These are phyloP conservation scores for Hypoxylon lenormandii DNA, from an alignment of 495 filamentous ascomycete genomes.

Conservation along the genomic window DNA sequence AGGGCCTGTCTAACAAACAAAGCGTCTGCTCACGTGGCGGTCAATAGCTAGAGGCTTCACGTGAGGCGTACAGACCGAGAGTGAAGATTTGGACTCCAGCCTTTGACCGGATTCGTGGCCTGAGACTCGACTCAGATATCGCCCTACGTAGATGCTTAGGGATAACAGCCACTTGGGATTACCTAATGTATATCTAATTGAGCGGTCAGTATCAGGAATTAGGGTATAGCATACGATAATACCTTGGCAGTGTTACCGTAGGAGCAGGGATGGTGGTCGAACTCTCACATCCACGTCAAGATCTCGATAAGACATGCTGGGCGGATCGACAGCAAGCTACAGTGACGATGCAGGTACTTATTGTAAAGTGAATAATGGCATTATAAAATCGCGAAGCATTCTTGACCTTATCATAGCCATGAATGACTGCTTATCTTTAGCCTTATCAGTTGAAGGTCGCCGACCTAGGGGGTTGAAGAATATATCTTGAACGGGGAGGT, in stretches of 20 bases:
- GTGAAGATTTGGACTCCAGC: slow-evolving; percentile 2
- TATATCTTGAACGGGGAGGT: no score
- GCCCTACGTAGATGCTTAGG: slow-evolving; percentile 4
- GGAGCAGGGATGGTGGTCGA: slow-evolving; percentile 9
- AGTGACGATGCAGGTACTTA: no score
- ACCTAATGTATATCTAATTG: not conserved
- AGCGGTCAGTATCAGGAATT: not conserved
- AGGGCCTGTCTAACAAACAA: slow-evolving; percentile 9
- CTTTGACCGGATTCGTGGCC: slow-evolving; percentile 17
- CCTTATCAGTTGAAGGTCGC: slow-evolving; percentile 6
- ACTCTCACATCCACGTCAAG: not conserved
- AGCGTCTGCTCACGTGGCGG: slow-evolving; percentile 1
- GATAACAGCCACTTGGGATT: not conserved
- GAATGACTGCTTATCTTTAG: not conserved
- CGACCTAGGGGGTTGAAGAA: slow-evolving; percentile 16
- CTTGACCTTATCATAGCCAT: no score
- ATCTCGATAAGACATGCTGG: slow-evolving; percentile 20
- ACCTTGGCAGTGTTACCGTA: slow-evolving; percentile 10
- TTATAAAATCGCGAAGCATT: no score
- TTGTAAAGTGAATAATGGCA: no score
- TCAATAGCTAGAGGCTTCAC: not conserved
- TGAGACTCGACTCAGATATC: slow-evolving; percentile 19
- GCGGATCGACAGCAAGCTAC: not conserved
- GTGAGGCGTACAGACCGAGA: slow-evolving; percentile 10
- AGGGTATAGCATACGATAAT: not conserved